A percentile compares a stretch with the other conserved stretches of the same genome.
Evolutionary conservation across 352 stramenopile genomes (phyloP).

Genomic region (Thraustochytrium sp.): DNA sequence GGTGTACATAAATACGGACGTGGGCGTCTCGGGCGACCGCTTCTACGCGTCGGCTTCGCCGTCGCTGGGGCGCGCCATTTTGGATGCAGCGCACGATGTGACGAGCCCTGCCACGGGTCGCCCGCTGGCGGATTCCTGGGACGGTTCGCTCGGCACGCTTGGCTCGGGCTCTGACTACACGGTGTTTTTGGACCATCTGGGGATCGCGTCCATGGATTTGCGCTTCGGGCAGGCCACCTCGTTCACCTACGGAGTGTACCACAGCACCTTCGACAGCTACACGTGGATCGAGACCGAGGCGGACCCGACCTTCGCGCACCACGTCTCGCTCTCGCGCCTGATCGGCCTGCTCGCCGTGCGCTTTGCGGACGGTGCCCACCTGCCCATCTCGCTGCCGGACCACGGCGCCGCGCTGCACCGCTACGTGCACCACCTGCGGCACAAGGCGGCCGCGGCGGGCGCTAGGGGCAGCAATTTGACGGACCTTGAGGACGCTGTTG

Average conservation of each 20-base stretch:
- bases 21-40: constrained; percentile 58
- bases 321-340: constrained; percentile 58
- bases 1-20: constrained; percentile 76
- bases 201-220: constrained; percentile 70
- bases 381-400: constrained; percentile 57
- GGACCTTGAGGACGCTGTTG: not conserved
- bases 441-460: not conserved
- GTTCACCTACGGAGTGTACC: constrained; percentile 64
- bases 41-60: constrained; percentile 60
- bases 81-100: constrained; percentile 59
- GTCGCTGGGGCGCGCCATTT: constrained; percentile 62
- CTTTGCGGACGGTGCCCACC: constrained; percentile 56
- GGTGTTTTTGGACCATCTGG: constrained; percentile 73
- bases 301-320: constrained; percentile 61
- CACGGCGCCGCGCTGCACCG: constrained; percentile 62
- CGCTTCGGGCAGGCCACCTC: constrained; percentile 50
- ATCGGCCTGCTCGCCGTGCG: constrained; percentile 62
- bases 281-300: constrained; percentile 60
- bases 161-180: constrained; percentile 67
- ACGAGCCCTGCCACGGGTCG: constrained; percentile 57
- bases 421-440: constrained; percentile 50
- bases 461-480: too few relatives aligned
- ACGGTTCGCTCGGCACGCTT: constrained; percentile 57
- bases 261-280: constrained; percentile 75
- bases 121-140: constrained; percentile 50